Base-by-base conservation (phyloP, 306 rosid species). In the Notholithocarpus densiflorus region DNA sequence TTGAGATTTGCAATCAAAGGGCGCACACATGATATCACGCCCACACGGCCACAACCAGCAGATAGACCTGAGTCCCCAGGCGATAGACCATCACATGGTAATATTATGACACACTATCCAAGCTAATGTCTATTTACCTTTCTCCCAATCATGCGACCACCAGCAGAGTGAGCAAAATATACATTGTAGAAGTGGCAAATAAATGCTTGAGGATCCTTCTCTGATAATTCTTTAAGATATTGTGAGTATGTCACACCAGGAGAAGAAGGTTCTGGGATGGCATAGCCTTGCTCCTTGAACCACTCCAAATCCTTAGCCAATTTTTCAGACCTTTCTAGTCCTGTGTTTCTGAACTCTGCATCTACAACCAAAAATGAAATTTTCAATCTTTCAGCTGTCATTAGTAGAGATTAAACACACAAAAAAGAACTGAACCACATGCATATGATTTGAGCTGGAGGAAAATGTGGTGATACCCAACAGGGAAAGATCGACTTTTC, bases 91-190 rank as follows among this genome's bases (percentile, higher is more conserved):
- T 27, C 6, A 37, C 66, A 64, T 1, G 11, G 27, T 45, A 70
- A 26, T 75, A 57, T 72, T 52, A 64, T 37, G 48, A 64, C 73
- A 34, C 14, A 19, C 29, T 23, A 74, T 73, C 73, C 18, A 20
- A 34, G 74, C 52, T 81, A 2, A 45, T 17, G 37, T 77, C 31
- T 64, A 26, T 13, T 84, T 90, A 92, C 94, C 94, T 92, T 92
- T 80, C 69, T 90, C 71, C 99, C 99, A 32, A 96, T 93, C 97
- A 93, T 93, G 78, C 99, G 90, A 72, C 99, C 99, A 15, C 99
- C 99, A 51, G 99, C 99, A 17, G 94, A 43, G 81, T 96, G 99
- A 56, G 99, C 99, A 75, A 96, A 96, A 91, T 93, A 96, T 65
- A 85, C 85, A 82, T 96, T 96, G 84, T 96, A 96, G 74, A 93